A percentile compares a stretch with the other conserved stretches of the same genome.
phyloP scores from a whole-genome alignment of 176 grass and related monocot species.

The Musa acuminata region DNA sequence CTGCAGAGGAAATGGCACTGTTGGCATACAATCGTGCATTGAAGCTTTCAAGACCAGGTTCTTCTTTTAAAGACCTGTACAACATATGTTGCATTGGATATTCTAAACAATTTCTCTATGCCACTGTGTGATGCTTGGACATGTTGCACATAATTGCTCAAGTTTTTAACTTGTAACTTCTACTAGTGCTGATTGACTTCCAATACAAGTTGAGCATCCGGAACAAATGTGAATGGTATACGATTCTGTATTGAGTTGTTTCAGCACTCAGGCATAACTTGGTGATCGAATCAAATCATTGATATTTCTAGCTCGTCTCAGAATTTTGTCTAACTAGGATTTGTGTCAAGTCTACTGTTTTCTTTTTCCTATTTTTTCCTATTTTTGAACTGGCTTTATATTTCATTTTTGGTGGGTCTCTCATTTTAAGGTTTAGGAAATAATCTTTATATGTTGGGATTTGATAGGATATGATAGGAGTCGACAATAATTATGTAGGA shows the following conservation, averaged over 20 bases:
- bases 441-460: too few relatives aligned
- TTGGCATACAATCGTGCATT: constrained; percentile 69
- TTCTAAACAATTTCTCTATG: not conserved
- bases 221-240: not conserved
- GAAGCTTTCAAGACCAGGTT: constrained; percentile 84
- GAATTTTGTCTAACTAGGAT: too few relatives aligned
- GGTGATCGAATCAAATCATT: too few relatives aligned
- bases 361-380: too few relatives aligned
- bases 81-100: not conserved
- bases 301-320: too few relatives aligned
- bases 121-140: not conserved
- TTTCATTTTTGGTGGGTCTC: too few relatives aligned
- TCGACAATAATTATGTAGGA: too few relatives aligned
- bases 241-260: not conserved
- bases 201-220: not conserved
- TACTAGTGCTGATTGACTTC: not conserved
- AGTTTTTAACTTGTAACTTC: not conserved
- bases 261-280: not conserved
- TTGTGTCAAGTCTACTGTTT: too few relatives aligned
- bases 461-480: too few relatives aligned
- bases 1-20: constrained; percentile 79
- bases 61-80: not conserved
- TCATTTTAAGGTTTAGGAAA: too few relatives aligned
- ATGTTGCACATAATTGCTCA: not conserved
- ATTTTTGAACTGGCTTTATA: too few relatives aligned